Evolutionary conservation across 2,329 filamentous ascomycete species (phyloP).

Genomic region (Aspergillus pseudotamarii): DNA sequence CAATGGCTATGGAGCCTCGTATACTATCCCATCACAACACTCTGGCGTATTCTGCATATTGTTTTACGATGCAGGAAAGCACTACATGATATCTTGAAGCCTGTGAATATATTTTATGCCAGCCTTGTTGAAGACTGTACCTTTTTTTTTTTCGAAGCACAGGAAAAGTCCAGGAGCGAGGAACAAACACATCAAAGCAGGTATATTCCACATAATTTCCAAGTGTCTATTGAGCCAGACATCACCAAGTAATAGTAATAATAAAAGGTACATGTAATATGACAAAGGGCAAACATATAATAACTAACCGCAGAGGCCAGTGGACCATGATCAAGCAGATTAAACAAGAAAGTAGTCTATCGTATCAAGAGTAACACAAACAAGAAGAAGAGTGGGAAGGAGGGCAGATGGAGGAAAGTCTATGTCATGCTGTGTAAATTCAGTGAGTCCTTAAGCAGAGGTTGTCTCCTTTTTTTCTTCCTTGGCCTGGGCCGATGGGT

Average conservation of each 20-base stretch:
- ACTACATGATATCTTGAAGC: neutral
- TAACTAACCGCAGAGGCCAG: neutral
- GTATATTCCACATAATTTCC: neutral
- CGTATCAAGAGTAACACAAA: constrained; percentile 25
- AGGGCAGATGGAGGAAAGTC: constrained; percentile 10
- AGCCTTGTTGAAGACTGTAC: neutral
- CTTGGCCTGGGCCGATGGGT: constrained; percentile 18
- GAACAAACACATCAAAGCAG: neutral
- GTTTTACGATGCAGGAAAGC: neutral
- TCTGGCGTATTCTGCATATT: neutral
- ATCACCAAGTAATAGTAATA: neutral
- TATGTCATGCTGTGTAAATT: constrained; percentile 11
- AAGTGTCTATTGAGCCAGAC: neutral
- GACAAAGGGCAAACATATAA: neutral
- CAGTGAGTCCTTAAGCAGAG: constrained; percentile 9
- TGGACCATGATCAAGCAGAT: neutral
- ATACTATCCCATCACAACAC: neutral
- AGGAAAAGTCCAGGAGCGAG: neutral
- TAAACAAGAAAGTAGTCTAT: constrained; percentile 22
- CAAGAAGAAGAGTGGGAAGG: constrained; percentile 19
- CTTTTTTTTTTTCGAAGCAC: neutral
- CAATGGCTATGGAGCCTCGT: neutral
- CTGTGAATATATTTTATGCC: neutral
- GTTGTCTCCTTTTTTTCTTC: constrained; percentile 30
- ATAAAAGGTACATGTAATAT: neutral